A percentile compares a stretch with the other conserved stretches of the same genome.
Evolutionary conservation across 345 rosid genomes (phyloP).

Genomic region (Gossypium ekmanianum): DNA sequence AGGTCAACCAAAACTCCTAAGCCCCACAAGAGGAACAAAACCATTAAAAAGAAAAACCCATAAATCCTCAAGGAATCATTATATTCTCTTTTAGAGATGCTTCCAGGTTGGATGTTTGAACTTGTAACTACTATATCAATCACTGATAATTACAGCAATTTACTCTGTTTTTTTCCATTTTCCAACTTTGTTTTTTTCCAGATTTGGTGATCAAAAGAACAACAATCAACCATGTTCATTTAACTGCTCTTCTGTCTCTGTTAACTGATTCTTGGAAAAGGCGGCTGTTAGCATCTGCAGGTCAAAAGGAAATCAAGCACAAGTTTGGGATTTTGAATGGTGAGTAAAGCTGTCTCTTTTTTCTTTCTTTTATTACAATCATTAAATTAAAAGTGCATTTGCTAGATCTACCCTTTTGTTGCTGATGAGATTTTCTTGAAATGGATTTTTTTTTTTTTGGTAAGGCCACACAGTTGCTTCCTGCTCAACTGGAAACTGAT

Average conservation of each 20-base stretch:
- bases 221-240: not conserved
- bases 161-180: no score
- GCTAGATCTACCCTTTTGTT: constrained; percentile 9
- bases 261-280: not conserved
- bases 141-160: not conserved
- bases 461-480: constrained; percentile 26
- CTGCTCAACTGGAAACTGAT: constrained; percentile 23
- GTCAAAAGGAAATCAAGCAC: not conserved
- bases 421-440: constrained; percentile 27
- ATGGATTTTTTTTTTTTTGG: constrained; percentile 25
- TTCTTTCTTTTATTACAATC: no score
- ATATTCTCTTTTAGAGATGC: not conserved
- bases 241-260: not conserved
- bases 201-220: not conserved
- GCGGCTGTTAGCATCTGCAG: not conserved
- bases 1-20: not conserved
- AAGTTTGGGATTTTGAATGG: not conserved
- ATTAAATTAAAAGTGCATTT: not conserved
- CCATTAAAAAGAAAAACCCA: not conserved
- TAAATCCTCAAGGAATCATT: constrained; percentile 11
- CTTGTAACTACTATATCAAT: not conserved
- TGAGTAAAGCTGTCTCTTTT: not conserved
- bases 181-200: not conserved
- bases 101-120: not conserved
- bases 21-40: not conserved